Base-by-base conservation (phyloP, 768 basidiomycete genomes). In the Artomyces pyxidatus region DNA sequence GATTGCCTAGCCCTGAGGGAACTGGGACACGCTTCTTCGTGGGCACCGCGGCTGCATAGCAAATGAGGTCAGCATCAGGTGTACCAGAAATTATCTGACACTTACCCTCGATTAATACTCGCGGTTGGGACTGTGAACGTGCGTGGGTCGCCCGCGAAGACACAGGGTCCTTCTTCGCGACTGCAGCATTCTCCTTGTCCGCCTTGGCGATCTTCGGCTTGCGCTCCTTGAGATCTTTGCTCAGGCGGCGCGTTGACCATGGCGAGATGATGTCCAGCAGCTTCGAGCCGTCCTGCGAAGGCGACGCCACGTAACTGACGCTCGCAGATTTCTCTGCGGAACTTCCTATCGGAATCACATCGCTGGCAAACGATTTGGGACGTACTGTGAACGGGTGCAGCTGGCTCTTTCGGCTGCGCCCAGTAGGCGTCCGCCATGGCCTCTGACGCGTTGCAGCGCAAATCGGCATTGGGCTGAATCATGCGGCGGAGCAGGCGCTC, bases 401-500 rank as follows among this genome's bases (percentile, higher is more conserved):
- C 6, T 52, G 37, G 54, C 62, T 51, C 11, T 66, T 54, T 17
- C 63, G 60, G 47, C 61, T 62, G 49, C 56, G 68, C 63, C 86
- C 87, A 92, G 61, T 84, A 91, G 1, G 70, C 50, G 58, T 91
- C 88, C 21, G 57, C 64, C 64, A 88, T 77, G 0, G 81, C 77
- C 45, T 85, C 78, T 5, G 69, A 64, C 1, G 85, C 80, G 0
- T 80, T 88, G 56, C 81, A 85, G 9, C 88, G 76, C 49, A 88
- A 60, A 58, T 89, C 85, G n/a, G 85, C 86, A 59, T 88, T 88
- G 10, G 89, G 86, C 8, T 77, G 69, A 23, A 89, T 74, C 89
- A 92, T 90, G 43, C 83, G 68, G n/a, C 76, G 75, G 12, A 92
- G 65, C 45, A 91, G 69, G 51, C 68, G 74, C 64, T 92, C 88